A percentile compares a stretch with the other conserved stretches of the same genome.
Evolutionary conservation across 2,329 filamentous ascomycete species (phyloP).

Genomic region (Nemania sp.): DNA sequence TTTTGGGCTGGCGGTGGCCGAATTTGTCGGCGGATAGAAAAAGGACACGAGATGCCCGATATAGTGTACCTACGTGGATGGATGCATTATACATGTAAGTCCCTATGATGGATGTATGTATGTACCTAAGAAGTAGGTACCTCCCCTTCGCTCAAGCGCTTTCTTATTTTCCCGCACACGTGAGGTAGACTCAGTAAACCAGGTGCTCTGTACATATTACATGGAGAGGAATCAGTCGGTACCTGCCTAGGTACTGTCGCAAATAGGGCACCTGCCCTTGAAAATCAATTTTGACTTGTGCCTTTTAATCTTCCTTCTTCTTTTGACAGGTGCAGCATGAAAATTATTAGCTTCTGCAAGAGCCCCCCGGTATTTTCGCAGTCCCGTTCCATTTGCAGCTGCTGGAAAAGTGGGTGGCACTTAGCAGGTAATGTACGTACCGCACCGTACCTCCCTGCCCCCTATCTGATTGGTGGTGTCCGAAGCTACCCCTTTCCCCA

Average conservation of each 20-base stretch:
- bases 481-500: slow-evolving; percentile 26
- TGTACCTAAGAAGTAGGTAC: no score
- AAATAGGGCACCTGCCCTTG: background rate
- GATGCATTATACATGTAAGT: background rate
- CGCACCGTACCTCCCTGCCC: no score
- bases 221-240: background rate
- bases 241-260: background rate
- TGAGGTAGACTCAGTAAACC: no score
- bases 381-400: background rate
- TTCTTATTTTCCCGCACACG: background rate
- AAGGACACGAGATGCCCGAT: background rate
- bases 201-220: background rate
- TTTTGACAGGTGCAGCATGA: slow-evolving; percentile 3
- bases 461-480: slow-evolving; percentile 32
- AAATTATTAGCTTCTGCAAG: background rate
- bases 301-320: background rate
- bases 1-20: background rate
- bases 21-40: background rate
- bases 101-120: no score
- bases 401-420: background rate
- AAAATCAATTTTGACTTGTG: background rate
- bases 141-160: background rate
- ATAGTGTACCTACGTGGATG: background rate
- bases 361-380: background rate
- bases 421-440: background rate